Evolutionary conservation across 768 basidiomycete species (phyloP), one percentile per base, ranked within the genome.

Genomic region (Boletus edulis): DNA sequence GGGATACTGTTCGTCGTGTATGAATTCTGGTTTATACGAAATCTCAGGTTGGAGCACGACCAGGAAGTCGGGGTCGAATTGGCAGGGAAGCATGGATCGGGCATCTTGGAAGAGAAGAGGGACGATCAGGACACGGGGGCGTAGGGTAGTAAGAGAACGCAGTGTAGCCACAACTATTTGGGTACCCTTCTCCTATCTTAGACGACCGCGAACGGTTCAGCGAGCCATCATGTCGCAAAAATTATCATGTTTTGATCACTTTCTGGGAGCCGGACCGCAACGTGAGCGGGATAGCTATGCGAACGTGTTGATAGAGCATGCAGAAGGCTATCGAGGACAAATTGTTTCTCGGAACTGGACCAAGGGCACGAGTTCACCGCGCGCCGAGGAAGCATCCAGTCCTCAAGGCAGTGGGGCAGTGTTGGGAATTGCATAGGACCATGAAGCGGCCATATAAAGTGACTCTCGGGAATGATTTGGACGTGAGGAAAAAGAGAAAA

Each of bases 21-120:
- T 49, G 71, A 73, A 40, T 66, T 80, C 22, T 80, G 78, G 76
- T 63, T 78, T 47, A 54, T 80, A 41, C 67, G 75, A 40, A 66
- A 71, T 47, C 67, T 82, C 29, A 80, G 72, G 66, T 65, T 69
- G 51, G 69, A 74, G 54, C 81, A 82, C 57, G 71, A 77, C 52
- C 55, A 46, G 34, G 57, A 70, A 49, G 69, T 79, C 15, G 81
- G 80, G 37, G 67, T 66, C 47, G 74, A 80, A 62, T 54, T 58
- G 35, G 71, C 76, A 8, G 80, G 79, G 24, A 70, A 70, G 43
- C 73, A 78, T 52, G 79, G 79, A 14, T 78, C 77, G 56, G 79
- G 80, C 2, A 34, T 73, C 37, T 43, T 70, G 44, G 66, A 40
- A 46, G 55, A 31, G 46, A 59, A 50, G 31, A 59, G n/a, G n/a